Base-by-base conservation (phyloP, 208 protist species). In the Jaenimonas drosophilae region DNA sequence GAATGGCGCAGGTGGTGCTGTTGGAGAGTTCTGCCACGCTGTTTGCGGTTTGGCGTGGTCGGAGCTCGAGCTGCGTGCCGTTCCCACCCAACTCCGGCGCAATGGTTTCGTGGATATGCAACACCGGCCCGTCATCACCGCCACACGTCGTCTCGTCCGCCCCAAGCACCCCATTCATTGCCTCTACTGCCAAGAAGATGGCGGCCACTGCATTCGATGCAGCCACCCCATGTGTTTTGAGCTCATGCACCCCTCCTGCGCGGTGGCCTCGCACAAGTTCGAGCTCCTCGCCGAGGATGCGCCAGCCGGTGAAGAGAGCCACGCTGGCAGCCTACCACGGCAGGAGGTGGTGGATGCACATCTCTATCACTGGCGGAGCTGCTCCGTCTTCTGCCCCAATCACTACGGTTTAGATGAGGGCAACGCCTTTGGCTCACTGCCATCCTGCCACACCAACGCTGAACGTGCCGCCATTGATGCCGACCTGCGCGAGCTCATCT, bases 181-280 rank as follows among this genome's bases (percentile, higher is more conserved):
- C 53, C 41, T 51, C 2, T 80, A 74, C 54, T 90, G 80, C 48
- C 48, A 73, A 19, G 61, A 67, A 36, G 62, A 63, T 3, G 50
- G 34, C 16, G 63, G 63, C 6, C 64, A 52, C 3, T 72, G 55
- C 25, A 42, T 75, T 2, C 67, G 42, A 54, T 90, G 81, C 31
- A 37, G 61, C 19, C 66, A 84, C 56, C 64, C 70, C 1, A 55
- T 62, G 30, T 90, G 81, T 62, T 80, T 77, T 32, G 73, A 72
- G 44, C 37, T 44, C 9, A 79, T 90, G 67, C 81, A 90, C 53
- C 67, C 81, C 23, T 62, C 70, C 14, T 90, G 81, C 30, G 81
- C 74, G 14, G 64, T 67, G 16, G 60, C 62, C 45, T 69, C 66
- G 6, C 66, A 70, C 34, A 72, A 73, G 4, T 64, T 64, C 41